A percentile compares a stretch with the other conserved stretches of the same genome.
These are phyloP conservation scores for Ensete ventricosum DNA, from an alignment of 176 grass and related monocot genomes.

Conservation along the genomic window DNA sequence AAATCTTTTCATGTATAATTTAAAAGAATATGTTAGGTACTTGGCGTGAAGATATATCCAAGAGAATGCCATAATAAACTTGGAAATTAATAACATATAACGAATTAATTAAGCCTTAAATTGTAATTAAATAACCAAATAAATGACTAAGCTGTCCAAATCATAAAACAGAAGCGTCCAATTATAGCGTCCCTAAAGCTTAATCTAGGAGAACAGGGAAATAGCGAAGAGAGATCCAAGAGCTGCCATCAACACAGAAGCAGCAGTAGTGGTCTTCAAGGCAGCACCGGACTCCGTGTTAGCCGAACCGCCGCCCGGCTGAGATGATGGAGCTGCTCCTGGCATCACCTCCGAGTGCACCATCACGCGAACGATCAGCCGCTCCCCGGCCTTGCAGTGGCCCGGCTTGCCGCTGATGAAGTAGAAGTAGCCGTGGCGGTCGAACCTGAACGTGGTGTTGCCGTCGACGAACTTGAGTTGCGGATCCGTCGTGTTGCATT, in stretches of 20 bases:
- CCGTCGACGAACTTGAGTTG: constrained; percentile 36
- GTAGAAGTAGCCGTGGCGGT: constrained; percentile 41
- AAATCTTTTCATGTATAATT: too few species aligned
- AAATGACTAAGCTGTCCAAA: too few species aligned
- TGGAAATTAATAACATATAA: too few species aligned
- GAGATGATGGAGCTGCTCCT: neutral
- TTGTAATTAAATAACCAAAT: too few species aligned
- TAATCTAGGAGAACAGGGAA: neutral
- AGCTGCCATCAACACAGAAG: neutral
- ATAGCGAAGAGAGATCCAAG: neutral
- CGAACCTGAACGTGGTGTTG: constrained; percentile 43
- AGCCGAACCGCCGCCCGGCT: constrained; percentile 12
- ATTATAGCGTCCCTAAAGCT: neutral
- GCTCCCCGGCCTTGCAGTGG: constrained; percentile 53
- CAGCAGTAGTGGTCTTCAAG: neutral
- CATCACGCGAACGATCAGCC: constrained; percentile 52
- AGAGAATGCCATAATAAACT: too few species aligned
- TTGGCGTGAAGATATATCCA: too few species aligned
- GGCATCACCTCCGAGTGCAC: neutral
- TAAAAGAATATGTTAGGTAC: too few species aligned
- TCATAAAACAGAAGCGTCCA: too few species aligned
- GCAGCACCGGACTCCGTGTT: neutral
- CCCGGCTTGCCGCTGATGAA: constrained; percentile 64
- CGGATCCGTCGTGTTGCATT: constrained; percentile 38
- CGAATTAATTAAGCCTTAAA: too few species aligned